Percentiles rank a stretch among this genome's conserved stretches.
Evolutionary conservation across 2,329 filamentous ascomycete species (phyloP).

Genomic region (Calonectria pauciramosa): DNA sequence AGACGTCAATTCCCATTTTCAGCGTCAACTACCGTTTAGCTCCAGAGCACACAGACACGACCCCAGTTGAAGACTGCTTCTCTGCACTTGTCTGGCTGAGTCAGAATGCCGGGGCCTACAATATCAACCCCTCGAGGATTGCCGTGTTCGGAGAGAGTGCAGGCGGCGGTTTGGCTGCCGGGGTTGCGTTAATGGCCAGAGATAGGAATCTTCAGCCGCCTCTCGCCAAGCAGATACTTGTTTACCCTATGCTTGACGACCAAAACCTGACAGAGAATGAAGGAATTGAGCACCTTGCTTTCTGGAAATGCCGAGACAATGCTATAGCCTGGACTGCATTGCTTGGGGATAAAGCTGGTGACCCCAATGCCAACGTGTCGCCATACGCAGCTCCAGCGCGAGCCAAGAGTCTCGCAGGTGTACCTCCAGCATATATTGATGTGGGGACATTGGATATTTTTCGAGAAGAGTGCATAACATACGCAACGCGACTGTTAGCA

Average conservation of each 20-base stretch:
- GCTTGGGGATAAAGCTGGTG: conserved; percentile 32
- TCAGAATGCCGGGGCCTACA: conserved; percentile 26
- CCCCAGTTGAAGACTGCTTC: conserved; percentile 33
- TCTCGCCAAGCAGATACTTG: conserved; percentile 29
- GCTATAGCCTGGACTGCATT: conserved; percentile 32
- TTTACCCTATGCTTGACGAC: conserved; percentile 37
- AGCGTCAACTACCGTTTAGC: conserved; percentile 38
- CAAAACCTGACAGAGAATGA: background rate
- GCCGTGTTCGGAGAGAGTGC: conserved; percentile 35
- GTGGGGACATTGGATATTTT: conserved; percentile 36
- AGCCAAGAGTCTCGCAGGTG: conserved; percentile 16
- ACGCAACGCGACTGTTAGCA: conserved; percentile 33
- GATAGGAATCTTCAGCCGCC: conserved; percentile 31
- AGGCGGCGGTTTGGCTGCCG: conserved; percentile 32
- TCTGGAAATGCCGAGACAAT: conserved; percentile 30
- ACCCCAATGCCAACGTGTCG: conserved; percentile 22
- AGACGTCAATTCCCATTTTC: conserved; percentile 27
- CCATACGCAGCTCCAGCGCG: conserved; percentile 37
- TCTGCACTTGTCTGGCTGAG: conserved; percentile 30
- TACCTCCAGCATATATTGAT: conserved; percentile 33
- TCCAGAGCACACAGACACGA: conserved; percentile 32
- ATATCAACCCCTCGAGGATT: conserved; percentile 27
- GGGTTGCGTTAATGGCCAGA: conserved; percentile 28
- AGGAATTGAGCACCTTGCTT: conserved; percentile 18
- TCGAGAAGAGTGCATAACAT: conserved; percentile 33